Evolutionary conservation across 116 monocot genomes (phyloP).

Genomic region (Posidonia oceanica): DNA sequence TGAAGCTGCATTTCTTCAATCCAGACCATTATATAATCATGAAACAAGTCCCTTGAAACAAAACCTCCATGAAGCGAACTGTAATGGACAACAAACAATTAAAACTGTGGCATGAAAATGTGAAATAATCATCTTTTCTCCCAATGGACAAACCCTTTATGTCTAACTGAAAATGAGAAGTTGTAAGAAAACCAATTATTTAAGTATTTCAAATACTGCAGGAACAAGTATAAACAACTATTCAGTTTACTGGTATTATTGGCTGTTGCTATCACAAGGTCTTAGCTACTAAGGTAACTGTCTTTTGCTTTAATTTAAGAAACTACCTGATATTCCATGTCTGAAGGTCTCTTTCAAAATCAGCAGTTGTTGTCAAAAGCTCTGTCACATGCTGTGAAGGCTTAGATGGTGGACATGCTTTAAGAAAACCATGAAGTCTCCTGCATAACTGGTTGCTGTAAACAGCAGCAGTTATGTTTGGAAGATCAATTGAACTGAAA

Average conservation of each 20-base stretch:
- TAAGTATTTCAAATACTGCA: not conserved
- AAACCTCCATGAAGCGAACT: slow-evolving; percentile 71
- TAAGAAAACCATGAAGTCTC: slow-evolving; percentile 58
- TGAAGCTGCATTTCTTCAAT: slow-evolving; percentile 70
- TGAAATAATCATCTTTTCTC: not conserved
- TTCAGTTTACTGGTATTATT: too few species aligned
- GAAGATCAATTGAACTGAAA: slow-evolving; percentile 94
- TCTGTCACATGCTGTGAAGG: slow-evolving; percentile 68
- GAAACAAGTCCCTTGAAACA: slow-evolving; percentile 77
- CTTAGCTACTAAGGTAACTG: too few species aligned
- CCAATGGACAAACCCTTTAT: not conserved
- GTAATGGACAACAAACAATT: not conserved
- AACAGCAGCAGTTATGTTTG: slow-evolving; percentile 64
- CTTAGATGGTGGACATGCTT: slow-evolving; percentile 70
- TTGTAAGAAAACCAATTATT: not conserved
- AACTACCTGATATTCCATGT: slow-evolving; percentile 79
- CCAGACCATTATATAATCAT: slow-evolving; percentile 89
- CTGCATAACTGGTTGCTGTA: slow-evolving; percentile 66
- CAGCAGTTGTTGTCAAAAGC: slow-evolving; percentile 58
- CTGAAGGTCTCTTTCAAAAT: slow-evolving; percentile 88
- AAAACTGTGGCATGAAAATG: not conserved
- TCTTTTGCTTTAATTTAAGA: too few species aligned
- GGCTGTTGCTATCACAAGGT: too few species aligned
- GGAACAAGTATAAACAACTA: too few species aligned
- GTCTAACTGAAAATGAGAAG: not conserved